Evolutionary conservation across 75 land plant species (phyloP).

Genomic region (Adiantum capillusveneris): DNA sequence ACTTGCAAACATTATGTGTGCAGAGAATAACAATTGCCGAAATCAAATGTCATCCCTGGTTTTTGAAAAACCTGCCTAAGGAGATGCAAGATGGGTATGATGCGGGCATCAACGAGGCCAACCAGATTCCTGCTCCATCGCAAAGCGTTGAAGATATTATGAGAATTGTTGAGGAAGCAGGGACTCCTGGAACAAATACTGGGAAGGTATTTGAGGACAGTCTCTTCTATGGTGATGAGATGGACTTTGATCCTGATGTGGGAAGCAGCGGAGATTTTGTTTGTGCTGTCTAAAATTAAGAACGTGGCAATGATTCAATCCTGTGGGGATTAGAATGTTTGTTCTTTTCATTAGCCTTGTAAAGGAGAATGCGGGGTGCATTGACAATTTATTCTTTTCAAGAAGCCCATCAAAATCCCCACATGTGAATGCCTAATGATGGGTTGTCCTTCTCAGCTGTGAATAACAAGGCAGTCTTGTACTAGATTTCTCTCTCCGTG

Average conservation of each 20-base stretch:
- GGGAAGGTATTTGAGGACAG: background rate
- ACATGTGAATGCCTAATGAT: no score
- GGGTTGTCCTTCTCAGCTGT: no score
- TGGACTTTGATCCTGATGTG: conserved; percentile 22
- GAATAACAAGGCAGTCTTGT: no score
- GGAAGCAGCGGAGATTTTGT: conserved; percentile 39
- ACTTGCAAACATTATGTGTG: background rate
- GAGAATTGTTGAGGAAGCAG: conserved; percentile 63
- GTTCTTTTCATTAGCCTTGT: no score
- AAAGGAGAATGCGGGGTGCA: no score
- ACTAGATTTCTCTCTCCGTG: no score
- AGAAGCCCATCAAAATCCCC: no score
- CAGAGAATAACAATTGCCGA: conserved; percentile 67
- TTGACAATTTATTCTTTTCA: no score
- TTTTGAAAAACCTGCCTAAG: conserved; percentile 63
- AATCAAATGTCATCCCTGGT: conserved; percentile 72
- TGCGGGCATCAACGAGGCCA: conserved; percentile 28
- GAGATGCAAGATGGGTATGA: conserved; percentile 51
- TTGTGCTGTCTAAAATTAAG: conserved; percentile 16
- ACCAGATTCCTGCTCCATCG: conserved; percentile 31
- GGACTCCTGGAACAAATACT: conserved; percentile 9
- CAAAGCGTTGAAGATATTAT: conserved; percentile 62
- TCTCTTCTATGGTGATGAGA: background rate
- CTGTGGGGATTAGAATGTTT: no score
- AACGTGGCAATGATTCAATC: no score